Evolutionary conservation across 2,329 filamentous ascomycete genomes (phyloP).

Genomic region (Stachybotrys echinatus): DNA sequence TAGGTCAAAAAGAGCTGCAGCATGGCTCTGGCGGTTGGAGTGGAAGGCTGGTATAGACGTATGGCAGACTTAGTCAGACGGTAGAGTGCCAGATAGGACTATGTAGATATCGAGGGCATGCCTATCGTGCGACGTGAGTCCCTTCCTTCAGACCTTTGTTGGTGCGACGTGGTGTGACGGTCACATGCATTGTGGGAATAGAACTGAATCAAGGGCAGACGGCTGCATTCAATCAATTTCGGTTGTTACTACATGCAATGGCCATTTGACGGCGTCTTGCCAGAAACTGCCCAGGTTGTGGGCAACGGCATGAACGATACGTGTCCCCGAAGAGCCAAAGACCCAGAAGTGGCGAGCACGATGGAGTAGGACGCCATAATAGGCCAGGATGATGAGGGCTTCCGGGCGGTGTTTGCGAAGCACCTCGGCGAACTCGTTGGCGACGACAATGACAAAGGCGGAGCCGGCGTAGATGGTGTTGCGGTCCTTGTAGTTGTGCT

Average conservation of each 20-base stretch:
- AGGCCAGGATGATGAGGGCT: slow-evolving; percentile 40
- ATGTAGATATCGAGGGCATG: not conserved
- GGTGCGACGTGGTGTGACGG: not conserved
- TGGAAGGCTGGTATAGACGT: not conserved
- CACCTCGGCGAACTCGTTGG: slow-evolving; percentile 26
- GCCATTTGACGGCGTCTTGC: slow-evolving; percentile 26
- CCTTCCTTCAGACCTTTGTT: not conserved
- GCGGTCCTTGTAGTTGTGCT: slow-evolving; percentile 14
- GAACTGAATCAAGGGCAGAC: too few species aligned
- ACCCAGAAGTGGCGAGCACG: slow-evolving; percentile 33
- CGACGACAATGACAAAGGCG: slow-evolving; percentile 24
- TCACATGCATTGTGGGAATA: too few species aligned
- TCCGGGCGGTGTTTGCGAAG: slow-evolving; percentile 30
- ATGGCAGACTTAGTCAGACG: not conserved
- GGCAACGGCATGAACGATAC: slow-evolving; percentile 24
- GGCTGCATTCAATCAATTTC: slow-evolving; percentile 12
- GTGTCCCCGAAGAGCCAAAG: slow-evolving; percentile 25
- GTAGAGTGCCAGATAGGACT: not conserved
- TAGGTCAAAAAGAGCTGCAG: not conserved
- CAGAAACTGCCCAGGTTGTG: slow-evolving; percentile 25
- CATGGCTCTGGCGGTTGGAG: not conserved
- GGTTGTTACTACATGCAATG: slow-evolving; percentile 20
- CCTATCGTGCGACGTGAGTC: not conserved
- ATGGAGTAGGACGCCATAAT: slow-evolving; percentile 45
- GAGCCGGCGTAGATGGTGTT: slow-evolving; percentile 23